phyloP scores from a whole-genome alignment of 2,329 filamentous ascomycete species.

The Fusarium stilboides region DNA sequence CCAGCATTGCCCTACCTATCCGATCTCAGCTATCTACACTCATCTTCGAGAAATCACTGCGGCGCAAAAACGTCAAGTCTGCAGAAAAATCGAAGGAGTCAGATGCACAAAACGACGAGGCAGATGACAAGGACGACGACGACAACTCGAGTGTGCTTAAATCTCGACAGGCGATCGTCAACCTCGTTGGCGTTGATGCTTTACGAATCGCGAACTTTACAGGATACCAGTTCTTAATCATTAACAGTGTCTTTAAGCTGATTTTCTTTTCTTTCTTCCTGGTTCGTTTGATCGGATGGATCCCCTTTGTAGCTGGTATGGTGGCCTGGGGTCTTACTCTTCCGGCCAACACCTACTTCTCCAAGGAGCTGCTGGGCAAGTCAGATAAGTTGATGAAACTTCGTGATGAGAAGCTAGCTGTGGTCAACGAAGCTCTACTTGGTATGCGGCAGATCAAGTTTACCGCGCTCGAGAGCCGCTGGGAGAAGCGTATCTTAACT shows the following conservation, averaged over 20 bases:
- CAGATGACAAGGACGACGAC: slow-evolving; percentile 64
- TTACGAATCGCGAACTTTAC: slow-evolving; percentile 78
- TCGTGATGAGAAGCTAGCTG: slow-evolving; percentile 80
- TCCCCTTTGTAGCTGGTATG: slow-evolving; percentile 76
- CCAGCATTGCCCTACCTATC: slow-evolving; percentile 75
- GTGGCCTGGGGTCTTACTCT: slow-evolving; percentile 74
- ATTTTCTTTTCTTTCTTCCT: slow-evolving; percentile 77
- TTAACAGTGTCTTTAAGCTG: slow-evolving; percentile 74
- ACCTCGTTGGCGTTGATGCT: slow-evolving; percentile 83
- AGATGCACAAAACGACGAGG: slow-evolving; percentile 51
- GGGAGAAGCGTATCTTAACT: slow-evolving; percentile 77
- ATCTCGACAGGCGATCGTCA: slow-evolving; percentile 79
- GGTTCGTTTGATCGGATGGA: slow-evolving; percentile 79
- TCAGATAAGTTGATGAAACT: slow-evolving; percentile 82
- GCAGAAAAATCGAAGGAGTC: slow-evolving; percentile 63
- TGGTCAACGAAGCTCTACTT: slow-evolving; percentile 82
- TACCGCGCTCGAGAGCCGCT: slow-evolving; percentile 80
- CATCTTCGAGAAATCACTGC: slow-evolving; percentile 83
- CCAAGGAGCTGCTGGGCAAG: slow-evolving; percentile 74
- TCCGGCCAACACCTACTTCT: slow-evolving; percentile 78
- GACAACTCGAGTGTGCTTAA: slow-evolving; percentile 55
- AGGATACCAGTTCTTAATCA: slow-evolving; percentile 76
- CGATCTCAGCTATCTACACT: slow-evolving; percentile 79
- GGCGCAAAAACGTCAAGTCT: slow-evolving; percentile 82
- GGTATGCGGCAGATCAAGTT: slow-evolving; percentile 91